Evolutionary conservation across 2,329 filamentous ascomycete species (phyloP), one percentile per base, ranked within the genome.

Genomic region (Ophiostoma himal-ulmi): DNA sequence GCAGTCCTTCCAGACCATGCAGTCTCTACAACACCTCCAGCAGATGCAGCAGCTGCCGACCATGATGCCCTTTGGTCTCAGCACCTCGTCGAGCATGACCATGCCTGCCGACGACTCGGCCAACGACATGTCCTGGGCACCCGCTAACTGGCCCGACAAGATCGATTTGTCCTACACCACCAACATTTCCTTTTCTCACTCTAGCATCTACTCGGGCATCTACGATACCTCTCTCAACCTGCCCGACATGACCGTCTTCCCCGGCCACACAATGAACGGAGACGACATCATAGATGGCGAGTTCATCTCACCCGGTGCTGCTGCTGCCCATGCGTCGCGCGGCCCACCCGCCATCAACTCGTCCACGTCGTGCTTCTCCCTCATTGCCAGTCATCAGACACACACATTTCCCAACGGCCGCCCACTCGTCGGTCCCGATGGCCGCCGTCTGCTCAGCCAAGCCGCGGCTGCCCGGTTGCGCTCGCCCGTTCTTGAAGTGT

Each of bases 401-500:
- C 41, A 52, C 41, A 44, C 34, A 30, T 20, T 52, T 66, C 37
- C 39, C 36, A 68, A 62, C 66, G 67, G 69, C 39, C 69, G 69
- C 13, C 57, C 66, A 8, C 66, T 68, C 3, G 67, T 70, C n/a
- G 70, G 52, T 8, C 52, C 52, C 52, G 52, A 57, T 13, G 52
- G 52, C 67, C 67, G 70, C 37, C 70, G 70, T 11, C 67, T 71
- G 44, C 64, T 71, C 26, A 64, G 37, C 20, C 62, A 68, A 6
- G 64, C 64, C 3, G 68, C 68, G 0, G 70, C 68, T 4, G 68
- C 70, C 20, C 22, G 57, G 34, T 39, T 44, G 11, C 66, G 22
- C 13, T 52, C 70, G n/a, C 68, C 69, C n/a, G 62, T 70, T 11
- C 67, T 72, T 17, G 71, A 72, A 5, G 72, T 69, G 4, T 68